Evolutionary conservation across 495 filamentous ascomycete genomes (phyloP).

Genomic region (Pseudomonodictys pantanalensis): DNA sequence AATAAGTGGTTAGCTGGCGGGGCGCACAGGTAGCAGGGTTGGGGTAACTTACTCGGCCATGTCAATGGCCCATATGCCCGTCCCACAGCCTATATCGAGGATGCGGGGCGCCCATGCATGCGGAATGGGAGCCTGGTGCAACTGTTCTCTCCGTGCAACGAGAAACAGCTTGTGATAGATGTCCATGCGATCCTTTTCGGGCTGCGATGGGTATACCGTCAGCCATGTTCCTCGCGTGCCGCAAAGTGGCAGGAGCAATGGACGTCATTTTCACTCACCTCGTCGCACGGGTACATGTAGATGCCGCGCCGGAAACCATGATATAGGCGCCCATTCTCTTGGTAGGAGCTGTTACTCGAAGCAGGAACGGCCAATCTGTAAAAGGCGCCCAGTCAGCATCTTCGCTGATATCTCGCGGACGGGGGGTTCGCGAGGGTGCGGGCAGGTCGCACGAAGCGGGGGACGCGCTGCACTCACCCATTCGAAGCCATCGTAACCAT

Average conservation of each 20-base stretch:
- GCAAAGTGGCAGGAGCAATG: background rate
- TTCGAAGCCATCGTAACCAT: slow-evolving; percentile 42
- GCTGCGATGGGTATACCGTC: slow-evolving; percentile 31
- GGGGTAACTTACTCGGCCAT: slow-evolving; percentile 66
- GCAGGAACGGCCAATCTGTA: slow-evolving; percentile 28
- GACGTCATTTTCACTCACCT: too few species aligned
- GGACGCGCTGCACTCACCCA: slow-evolving; percentile 35
- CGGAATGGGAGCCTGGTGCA: slow-evolving; percentile 55
- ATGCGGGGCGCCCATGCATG: slow-evolving; percentile 42
- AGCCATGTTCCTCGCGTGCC: background rate
- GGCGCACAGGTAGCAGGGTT: slow-evolving; percentile 11
- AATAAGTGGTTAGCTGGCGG: slow-evolving; percentile 20
- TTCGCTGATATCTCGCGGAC: background rate
- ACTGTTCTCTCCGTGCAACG: slow-evolving; percentile 59
- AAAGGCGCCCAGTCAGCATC: background rate
- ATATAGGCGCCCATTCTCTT: slow-evolving; percentile 57
- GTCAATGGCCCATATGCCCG: slow-evolving; percentile 88
- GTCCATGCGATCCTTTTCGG: slow-evolving; percentile 46
- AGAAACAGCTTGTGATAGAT: slow-evolving; percentile 45
- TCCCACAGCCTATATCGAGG: slow-evolving; percentile 83
- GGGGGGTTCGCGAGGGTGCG: background rate
- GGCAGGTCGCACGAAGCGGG: slow-evolving; percentile 29
- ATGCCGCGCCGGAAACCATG: slow-evolving; percentile 55
- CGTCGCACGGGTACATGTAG: slow-evolving; percentile 63
- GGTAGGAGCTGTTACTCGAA: slow-evolving; percentile 45